These are phyloP conservation scores for Cladosporium sp. DNA, from an alignment of 2,329 filamentous ascomycete genomes.

Conservation along the genomic window DNA sequence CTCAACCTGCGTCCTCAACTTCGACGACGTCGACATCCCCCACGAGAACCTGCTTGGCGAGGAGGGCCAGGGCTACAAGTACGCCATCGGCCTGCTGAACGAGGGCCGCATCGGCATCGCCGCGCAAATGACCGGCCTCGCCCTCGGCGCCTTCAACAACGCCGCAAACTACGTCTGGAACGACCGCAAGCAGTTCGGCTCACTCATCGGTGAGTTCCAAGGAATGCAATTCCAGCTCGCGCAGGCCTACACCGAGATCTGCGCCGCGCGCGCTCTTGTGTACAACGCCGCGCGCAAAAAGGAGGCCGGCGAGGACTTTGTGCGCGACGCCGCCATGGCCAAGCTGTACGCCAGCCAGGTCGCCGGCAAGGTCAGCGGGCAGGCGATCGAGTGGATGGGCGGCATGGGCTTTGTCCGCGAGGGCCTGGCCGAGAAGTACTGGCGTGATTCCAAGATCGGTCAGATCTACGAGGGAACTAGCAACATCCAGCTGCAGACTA, in stretches of 20 bases:
- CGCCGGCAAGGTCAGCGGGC: slow-evolving; percentile 78
- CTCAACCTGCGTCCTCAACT: slow-evolving; percentile 95
- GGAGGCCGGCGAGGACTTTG: slow-evolving; percentile 94
- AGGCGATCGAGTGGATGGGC: slow-evolving; percentile 98
- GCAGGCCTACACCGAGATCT: slow-evolving; percentile 91
- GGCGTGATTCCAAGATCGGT: slow-evolving; percentile 96
- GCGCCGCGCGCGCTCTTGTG: slow-evolving; percentile 85
- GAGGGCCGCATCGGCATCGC: slow-evolving; percentile 97
- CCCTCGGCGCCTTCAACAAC: slow-evolving; percentile 92
- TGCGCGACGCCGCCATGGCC: slow-evolving; percentile 95
- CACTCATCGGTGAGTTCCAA: slow-evolving; percentile 93
- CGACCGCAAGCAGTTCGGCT: slow-evolving; percentile 94
- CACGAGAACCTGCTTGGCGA: slow-evolving; percentile 85
- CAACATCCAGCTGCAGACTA: slow-evolving; percentile 71
- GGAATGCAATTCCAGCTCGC: slow-evolving; percentile 99
- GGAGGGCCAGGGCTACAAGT: slow-evolving; percentile 94
- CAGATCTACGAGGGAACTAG: slow-evolving; percentile 81
- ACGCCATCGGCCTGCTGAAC: slow-evolving; percentile 90
- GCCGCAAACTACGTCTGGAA: slow-evolving; percentile 96
- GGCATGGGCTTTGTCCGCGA: slow-evolving; percentile 98
- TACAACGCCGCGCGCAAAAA: slow-evolving; percentile 98
- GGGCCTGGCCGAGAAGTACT: slow-evolving; percentile 97
- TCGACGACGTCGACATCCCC: slow-evolving; percentile 92
- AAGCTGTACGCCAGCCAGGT: slow-evolving; percentile 95
- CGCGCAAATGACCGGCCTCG: slow-evolving; percentile 97